Evolutionary conservation across 306 rosid species (phyloP).

Genomic region (Carpinus viminea): DNA sequence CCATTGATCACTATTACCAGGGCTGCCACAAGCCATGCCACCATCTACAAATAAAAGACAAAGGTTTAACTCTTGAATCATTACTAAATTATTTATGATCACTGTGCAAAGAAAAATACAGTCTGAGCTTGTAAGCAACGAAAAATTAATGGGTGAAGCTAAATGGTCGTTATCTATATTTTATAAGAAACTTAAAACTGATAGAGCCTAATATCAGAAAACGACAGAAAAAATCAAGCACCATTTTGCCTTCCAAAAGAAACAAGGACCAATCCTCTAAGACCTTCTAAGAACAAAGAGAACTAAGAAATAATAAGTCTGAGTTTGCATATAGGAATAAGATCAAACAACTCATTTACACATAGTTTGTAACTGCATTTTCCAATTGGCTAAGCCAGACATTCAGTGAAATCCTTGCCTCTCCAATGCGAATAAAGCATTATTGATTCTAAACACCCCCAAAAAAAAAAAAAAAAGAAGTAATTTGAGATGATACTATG

Average conservation of each 20-base stretch:
- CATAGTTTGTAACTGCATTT: not conserved
- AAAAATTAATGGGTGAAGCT: not conserved
- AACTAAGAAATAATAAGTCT: not conserved
- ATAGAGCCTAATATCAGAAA: not conserved
- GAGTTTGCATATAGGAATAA: not conserved
- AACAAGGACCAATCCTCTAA: too few relatives aligned
- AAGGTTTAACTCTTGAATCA: not conserved
- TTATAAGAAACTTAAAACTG: not conserved
- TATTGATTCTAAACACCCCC: too few relatives aligned
- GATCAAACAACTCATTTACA: not conserved
- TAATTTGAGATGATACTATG: not conserved
- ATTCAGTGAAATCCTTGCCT: not conserved
- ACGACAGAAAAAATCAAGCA: not conserved
- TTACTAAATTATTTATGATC: not conserved
- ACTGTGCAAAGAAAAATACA: not conserved
- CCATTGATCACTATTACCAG: slow-evolving; percentile 92
- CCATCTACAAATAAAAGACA: slow-evolving; percentile 41
- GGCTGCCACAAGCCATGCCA: slow-evolving; percentile 90
- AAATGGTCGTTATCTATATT: not conserved
- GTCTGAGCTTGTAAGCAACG: not conserved
- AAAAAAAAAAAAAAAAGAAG: too few relatives aligned
- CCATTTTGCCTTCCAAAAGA: not conserved
- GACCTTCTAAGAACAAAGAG: not conserved
- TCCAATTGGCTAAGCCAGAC: not conserved
- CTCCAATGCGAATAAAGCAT: too few relatives aligned